Conservation (phyloP, 192 early-diverging fungal species). For the Chytriomyces confervae region DNA sequence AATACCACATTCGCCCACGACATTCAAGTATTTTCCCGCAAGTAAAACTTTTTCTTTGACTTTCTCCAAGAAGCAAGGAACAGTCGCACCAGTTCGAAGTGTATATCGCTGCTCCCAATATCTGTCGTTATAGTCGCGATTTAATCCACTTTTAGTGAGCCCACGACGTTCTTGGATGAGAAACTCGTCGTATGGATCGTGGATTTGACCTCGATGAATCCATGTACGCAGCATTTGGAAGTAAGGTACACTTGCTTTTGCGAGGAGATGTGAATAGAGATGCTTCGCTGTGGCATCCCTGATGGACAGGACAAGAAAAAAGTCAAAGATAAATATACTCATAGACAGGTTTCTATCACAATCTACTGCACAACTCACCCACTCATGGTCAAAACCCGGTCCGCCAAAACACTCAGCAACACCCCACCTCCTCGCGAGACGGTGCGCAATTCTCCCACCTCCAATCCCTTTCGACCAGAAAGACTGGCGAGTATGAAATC, state of each 20-base stretch:
- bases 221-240: conserved; percentile 81
- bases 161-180: conserved; percentile 77
- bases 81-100: conserved; percentile 56
- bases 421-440: conserved; percentile 72
- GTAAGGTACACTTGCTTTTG: conserved; percentile 81
- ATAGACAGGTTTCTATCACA: not conserved
- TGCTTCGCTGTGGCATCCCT: conserved; percentile 60
- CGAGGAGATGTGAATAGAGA: conserved; percentile 80
- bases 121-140: conserved; percentile 75
- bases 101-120: conserved; percentile 87
- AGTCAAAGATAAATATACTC: not conserved
- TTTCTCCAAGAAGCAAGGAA: conserved; percentile 78
- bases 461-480: not conserved
- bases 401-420: conserved; percentile 76
- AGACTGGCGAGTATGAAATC: conserved; percentile 23
- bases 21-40: conserved; percentile 95
- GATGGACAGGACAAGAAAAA: no score
- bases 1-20: conserved; percentile 83
- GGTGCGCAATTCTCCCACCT: conserved; percentile 7
- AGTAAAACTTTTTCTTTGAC: conserved; percentile 80
- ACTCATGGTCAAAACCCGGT: conserved; percentile 68
- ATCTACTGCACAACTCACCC: conserved; percentile 55
- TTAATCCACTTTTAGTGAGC: conserved; percentile 51
- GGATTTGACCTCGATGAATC: conserved; percentile 88
- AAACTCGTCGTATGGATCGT: conserved; percentile 90